Base-by-base conservation (phyloP, 306 rosid species). In the Citrullus mucosospermus region DNA sequence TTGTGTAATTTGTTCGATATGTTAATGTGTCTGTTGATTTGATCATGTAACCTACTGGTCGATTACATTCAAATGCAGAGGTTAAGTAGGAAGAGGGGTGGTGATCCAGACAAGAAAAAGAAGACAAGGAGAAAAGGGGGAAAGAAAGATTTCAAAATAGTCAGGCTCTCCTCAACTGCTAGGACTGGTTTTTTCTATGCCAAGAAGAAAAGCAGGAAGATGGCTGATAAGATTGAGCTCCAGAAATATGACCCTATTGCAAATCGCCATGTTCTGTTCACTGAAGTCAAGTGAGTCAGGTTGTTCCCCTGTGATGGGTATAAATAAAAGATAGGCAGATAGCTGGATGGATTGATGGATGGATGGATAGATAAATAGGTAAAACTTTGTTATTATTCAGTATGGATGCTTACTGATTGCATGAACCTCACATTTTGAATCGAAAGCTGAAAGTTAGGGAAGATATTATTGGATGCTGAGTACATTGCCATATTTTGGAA, bases 111-210 rank as follows among this genome's bases (percentile, higher is more conserved):
- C 22, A 78, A 86, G 81, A 81, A 65, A 92, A 90, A 92, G 98
- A 93, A 28, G 89, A 89, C 82, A 82, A 87, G 87, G 92, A 93
- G 89, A 32, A 55, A 55, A 75, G 78, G 78, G 10, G 48, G 78
- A 54, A 91, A 84, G 86, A 92, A 86, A 82, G 93, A 93, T 80
- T 88, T 90, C 50, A 67, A 85, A 82, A 89, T 94, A 83, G 82
- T 94, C 25, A 81, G 90, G 66, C 93, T 94, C 48, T 89, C 91
- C 30, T 94, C 97, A 30, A 90, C 97, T 77, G 97, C 97, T 7
- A 95, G 97, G 58, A 94, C 97, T 66, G 97, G 98, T 41, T 94
- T 92, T 85, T 94, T 94, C 86, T 90, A 94, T 79, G 93, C 90
- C 11, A 94, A 94, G 96, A 90, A 88, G 86, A 94, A 94, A 81